Percentiles rank a stretch among this genome's conserved stretches.
Evolutionary conservation across 139 green algal species (phyloP).

Genomic region (Picochlorum costavermella): DNA sequence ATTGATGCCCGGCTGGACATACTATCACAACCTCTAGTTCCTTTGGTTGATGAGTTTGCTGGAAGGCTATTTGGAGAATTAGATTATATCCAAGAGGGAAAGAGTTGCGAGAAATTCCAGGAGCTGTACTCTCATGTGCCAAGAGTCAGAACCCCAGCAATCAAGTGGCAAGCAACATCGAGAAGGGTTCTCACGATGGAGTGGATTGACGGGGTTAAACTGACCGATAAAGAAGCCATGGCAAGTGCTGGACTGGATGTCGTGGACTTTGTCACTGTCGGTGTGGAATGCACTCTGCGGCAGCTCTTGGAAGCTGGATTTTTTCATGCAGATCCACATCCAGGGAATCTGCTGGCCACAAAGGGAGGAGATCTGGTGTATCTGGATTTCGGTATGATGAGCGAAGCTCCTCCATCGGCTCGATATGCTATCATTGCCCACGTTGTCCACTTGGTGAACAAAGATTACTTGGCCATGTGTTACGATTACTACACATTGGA

Average conservation of each 20-base stretch:
- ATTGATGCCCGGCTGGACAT: conserved; percentile 57
- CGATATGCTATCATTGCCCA: conserved; percentile 86
- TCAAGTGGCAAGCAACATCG: conserved; percentile 61
- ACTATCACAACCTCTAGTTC: conserved; percentile 70
- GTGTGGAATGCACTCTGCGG: conserved; percentile 88
- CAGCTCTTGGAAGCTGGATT: conserved; percentile 76
- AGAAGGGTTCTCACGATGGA: conserved; percentile 87
- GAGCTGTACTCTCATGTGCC: conserved; percentile 59
- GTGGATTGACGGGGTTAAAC: conserved; percentile 95
- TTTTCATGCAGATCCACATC: conserved; percentile 80
- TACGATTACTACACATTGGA: conserved; percentile 87
- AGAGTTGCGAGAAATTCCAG: conserved; percentile 80
- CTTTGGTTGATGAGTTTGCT: conserved; percentile 95
- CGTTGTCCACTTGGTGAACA: conserved; percentile 95
- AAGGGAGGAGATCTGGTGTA: conserved; percentile 78
- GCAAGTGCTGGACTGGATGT: conserved; percentile 59
- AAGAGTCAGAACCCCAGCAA: conserved; percentile 60
- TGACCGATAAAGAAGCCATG: conserved; percentile 71
- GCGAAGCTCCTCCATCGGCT: conserved; percentile 48
- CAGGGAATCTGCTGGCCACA: conserved; percentile 89
- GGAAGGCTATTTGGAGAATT: conserved; percentile 88
- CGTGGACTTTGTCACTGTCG: conserved; percentile 89
- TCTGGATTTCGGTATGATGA: conserved; percentile 94
- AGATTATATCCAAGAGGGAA: conserved; percentile 86
- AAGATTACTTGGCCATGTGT: conserved; percentile 72